Percentiles rank a stretch among this genome's conserved stretches.
These are phyloP conservation scores for Prunus davidiana DNA, from an alignment of 306 rosid genomes.

Conservation along the genomic window DNA sequence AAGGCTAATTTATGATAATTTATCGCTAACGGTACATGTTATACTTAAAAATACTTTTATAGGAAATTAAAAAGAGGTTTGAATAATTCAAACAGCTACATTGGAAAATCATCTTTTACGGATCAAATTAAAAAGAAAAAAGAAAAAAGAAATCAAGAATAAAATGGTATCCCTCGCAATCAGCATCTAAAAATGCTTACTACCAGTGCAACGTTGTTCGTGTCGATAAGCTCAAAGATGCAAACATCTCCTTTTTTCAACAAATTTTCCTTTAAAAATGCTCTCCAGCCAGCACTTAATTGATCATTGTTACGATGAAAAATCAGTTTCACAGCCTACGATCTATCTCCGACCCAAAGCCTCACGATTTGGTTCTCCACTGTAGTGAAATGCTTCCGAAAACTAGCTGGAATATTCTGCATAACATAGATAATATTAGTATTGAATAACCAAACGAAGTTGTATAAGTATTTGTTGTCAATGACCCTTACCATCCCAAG, in stretches of 20 bases:
- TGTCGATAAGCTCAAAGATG: neutral
- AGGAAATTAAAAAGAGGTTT: too few relatives aligned
- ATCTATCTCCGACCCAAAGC: slow-evolving; percentile 1
- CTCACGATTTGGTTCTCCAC: slow-evolving; percentile 1
- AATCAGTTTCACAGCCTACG: slow-evolving; percentile 1
- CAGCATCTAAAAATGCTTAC: neutral
- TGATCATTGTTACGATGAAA: neutral
- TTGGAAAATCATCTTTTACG: too few relatives aligned
- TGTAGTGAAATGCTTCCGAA: neutral
- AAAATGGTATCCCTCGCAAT: too few relatives aligned
- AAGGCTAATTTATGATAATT: too few relatives aligned
- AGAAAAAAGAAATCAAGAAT: too few relatives aligned
- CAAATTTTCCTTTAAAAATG: neutral
- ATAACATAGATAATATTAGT: neutral
- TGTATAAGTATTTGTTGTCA: neutral
- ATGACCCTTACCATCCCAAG: neutral
- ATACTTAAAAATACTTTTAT: too few relatives aligned
- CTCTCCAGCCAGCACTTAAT: neutral
- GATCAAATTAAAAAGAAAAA: too few relatives aligned
- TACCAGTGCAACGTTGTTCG: neutral
- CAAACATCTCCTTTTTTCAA: neutral
- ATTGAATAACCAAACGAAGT: too few relatives aligned
- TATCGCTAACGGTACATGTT: too few relatives aligned
- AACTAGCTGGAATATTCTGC: neutral
- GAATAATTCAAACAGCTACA: too few relatives aligned